These are phyloP conservation scores for Uromyces viciae-fabae DNA, from an alignment of 1,284 basidiomycete genomes.

Conservation along the genomic window DNA sequence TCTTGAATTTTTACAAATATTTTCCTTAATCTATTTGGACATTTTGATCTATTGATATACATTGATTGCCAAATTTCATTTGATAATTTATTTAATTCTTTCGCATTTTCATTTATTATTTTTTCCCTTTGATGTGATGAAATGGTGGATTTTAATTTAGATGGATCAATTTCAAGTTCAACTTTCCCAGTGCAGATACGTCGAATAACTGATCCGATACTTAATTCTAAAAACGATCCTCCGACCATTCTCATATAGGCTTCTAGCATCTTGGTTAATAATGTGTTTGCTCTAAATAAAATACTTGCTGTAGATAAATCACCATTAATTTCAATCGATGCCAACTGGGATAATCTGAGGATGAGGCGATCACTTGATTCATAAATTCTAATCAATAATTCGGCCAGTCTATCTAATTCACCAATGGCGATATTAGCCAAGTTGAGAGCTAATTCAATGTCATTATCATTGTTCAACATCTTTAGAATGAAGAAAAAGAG, in stretches of 20 bases:
- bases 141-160: slow-evolving; percentile 12
- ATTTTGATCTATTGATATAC: slow-evolving; percentile 34
- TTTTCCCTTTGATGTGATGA: slow-evolving; percentile 24
- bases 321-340: slow-evolving; percentile 50
- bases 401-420: slow-evolving; percentile 51
- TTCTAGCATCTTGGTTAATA: slow-evolving; percentile 42
- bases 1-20: slow-evolving; percentile 32
- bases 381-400: slow-evolving; percentile 62
- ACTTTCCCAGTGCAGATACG: slow-evolving; percentile 28
- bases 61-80: slow-evolving; percentile 42
- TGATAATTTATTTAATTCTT: background rate
- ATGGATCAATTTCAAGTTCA: slow-evolving; percentile 39
- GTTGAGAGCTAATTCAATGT: slow-evolving; percentile 57
- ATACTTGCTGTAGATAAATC: slow-evolving; percentile 35
- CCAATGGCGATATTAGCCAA: slow-evolving; percentile 64
- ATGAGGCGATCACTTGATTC: slow-evolving; percentile 59
- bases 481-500: too few species aligned
- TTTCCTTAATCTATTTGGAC: slow-evolving; percentile 23
- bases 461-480: slow-evolving; percentile 43
- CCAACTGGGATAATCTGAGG: slow-evolving; percentile 49
- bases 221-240: slow-evolving; percentile 23
- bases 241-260: slow-evolving; percentile 42
- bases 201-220: slow-evolving; percentile 28
- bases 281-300: slow-evolving; percentile 36
- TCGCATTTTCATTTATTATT: slow-evolving; percentile 5